A percentile compares a stretch with the other conserved stretches of the same genome.
phyloP scores from a whole-genome alignment of 164 flowering plant genomes.

The Annona squamosa region DNA sequence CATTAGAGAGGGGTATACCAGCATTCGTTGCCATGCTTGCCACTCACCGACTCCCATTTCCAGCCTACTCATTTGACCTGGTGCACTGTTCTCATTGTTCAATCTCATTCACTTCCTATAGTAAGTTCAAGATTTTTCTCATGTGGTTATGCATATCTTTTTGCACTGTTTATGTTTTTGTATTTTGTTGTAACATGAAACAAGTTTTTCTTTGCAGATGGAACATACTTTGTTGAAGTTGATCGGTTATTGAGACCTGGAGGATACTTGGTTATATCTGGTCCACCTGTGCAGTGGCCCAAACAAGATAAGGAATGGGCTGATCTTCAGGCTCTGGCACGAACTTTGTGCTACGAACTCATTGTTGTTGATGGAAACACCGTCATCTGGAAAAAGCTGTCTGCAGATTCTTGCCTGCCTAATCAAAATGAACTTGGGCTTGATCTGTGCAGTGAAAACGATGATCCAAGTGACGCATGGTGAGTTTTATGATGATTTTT shows the following conservation, averaged over 20 bases:
- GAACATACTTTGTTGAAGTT: conserved; percentile 88
- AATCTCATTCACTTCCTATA: conserved; percentile 93
- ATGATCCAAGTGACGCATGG: conserved; percentile 86
- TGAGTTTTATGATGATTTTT: conserved; percentile 19
- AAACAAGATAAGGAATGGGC: conserved; percentile 99
- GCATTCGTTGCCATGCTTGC: conserved; percentile 99
- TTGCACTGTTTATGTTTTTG: background rate
- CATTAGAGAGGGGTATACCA: conserved; percentile 89
- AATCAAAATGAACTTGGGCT: conserved; percentile 86
- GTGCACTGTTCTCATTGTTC: conserved; percentile 93
- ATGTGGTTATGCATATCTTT: background rate
- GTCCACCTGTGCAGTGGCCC: conserved; percentile 96
- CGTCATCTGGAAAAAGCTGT: conserved; percentile 90
- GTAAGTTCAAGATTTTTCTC: conserved; percentile 41
- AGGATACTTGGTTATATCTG: conserved; percentile 89
- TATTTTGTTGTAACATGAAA: conserved; percentile 8
- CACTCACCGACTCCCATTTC: conserved; percentile 89
- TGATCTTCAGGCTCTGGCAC: conserved; percentile 89
- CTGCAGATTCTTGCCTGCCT: conserved; percentile 65
- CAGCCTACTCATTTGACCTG: conserved; percentile 83
- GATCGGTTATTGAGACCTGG: conserved; percentile 93
- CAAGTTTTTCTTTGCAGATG: conserved; percentile 56
- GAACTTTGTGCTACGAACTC: conserved; percentile 82
- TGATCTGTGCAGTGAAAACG: conserved; percentile 64
- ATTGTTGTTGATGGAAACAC: conserved; percentile 94